These are phyloP conservation scores for Vitis amurensis DNA, from an alignment of 164 flowering plant species.

Conservation along the genomic window DNA sequence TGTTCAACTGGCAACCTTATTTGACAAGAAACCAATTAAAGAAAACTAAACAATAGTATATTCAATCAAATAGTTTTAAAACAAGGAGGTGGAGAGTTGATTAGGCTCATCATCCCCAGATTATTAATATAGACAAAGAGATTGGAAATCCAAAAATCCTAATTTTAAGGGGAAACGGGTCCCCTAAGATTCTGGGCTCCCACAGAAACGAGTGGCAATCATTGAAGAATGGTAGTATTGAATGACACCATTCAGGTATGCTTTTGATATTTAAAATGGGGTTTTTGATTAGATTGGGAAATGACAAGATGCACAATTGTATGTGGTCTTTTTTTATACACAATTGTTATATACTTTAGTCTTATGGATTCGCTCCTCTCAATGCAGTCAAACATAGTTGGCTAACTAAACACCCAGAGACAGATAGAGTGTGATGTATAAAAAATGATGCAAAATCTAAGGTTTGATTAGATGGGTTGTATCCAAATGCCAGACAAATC, in stretches of 20 bases:
- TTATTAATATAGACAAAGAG: slow-evolving; percentile 7
- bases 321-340: neutral
- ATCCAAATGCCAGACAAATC: slow-evolving; percentile 18
- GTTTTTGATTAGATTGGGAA: slow-evolving; percentile 11
- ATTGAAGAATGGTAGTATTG: slow-evolving; percentile 32
- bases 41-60: neutral
- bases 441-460: slow-evolving; percentile 12
- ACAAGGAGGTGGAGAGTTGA: slow-evolving; percentile 25
- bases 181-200: slow-evolving; percentile 28
- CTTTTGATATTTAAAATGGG: slow-evolving; percentile 8
- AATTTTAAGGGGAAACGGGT: slow-evolving; percentile 22
- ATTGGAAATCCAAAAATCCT: slow-evolving; percentile 20
- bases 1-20: slow-evolving; percentile 11
- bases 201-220: slow-evolving; percentile 39
- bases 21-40: neutral
- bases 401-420: slow-evolving; percentile 20
- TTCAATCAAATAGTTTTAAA: slow-evolving; percentile 2
- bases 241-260: slow-evolving; percentile 13
- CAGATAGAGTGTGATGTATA: neutral
- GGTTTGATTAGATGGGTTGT: slow-evolving; percentile 14
- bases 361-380: slow-evolving; percentile 2
- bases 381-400: slow-evolving; percentile 35
- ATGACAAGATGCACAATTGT: slow-evolving; percentile 7
- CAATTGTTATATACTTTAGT: slow-evolving; percentile 1
- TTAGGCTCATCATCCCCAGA: slow-evolving; percentile 12